Base-by-base conservation (phyloP, 352 stramenopile species). In the Phytopythium mirpurense region DNA sequence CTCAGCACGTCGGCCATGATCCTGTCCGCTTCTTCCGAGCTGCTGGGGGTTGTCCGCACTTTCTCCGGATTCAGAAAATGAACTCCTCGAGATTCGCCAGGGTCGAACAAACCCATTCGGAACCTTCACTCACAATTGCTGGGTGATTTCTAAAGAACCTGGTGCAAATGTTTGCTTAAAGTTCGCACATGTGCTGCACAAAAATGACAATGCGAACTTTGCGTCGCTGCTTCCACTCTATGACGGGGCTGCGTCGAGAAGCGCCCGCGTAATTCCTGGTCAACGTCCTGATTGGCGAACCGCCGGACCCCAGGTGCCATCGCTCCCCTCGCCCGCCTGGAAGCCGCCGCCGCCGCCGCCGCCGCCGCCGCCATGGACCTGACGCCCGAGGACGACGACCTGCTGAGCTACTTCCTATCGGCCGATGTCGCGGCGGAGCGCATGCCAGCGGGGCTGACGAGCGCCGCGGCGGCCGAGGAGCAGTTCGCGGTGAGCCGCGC, bases 391-490 rank as follows among this genome's bases (percentile, higher is more conserved):
- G 84, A 95, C 51, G 84, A 95, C 57, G 83, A 95, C 54, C 63
- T 95, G 46, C 68, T 95, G 26, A 92, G 80, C 67, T 95, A 92
- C 68, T 95, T 93, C 60, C 68, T 93, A 29, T 86, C 82, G 14
- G 78, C 77, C 10, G 80, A 92, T 58, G 80, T 93, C 12, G 67
- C 72, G 34, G 53, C 68, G 8, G 79, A 93, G 29, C 65, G 87
- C 27, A 63, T 76, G 27, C 70, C 65, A 23, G 41, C 46, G 31
- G 29, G 7, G 18, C 40, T 21, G 0, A 16, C 64, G 1, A 57
- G 70, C 38, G 53, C 66, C 29, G 42, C 41, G 1, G 23, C 50
- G 3, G 35, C 44, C 26, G 35, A 29, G 12, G 63, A 80, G 37
- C 61, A 68, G 40, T 85, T 83, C 38, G 60, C 62, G 21, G 52